Base-by-base conservation (phyloP, 768 basidiomycete genomes). In the Tylopilus vinaceipallidus region DNA sequence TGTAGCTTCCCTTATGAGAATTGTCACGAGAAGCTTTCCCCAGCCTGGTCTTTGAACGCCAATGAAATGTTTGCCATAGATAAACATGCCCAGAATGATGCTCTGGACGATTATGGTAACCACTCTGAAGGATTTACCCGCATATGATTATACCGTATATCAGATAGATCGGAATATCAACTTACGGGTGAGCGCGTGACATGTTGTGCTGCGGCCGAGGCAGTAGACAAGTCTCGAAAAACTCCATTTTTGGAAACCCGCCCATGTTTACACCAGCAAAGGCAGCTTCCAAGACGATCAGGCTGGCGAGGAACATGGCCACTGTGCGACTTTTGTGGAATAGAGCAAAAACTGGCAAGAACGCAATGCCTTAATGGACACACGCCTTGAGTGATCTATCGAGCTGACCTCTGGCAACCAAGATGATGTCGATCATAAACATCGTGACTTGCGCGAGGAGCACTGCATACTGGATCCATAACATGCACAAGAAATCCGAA, bases 1-100 rank as follows among this genome's bases (percentile, higher is more conserved):
- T 4, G 72, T 70, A 7, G 77, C 72, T 57, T 79, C 78, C 16
- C 71, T 70, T 56, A 75, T 64, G 13, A 79, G 62, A 38, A 78
- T 53, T 6, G 65, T 50, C 13, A 78, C 56, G 0, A 73, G 76
- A 1, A 71, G 67, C 41, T 73, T 68, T 23, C 72, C 73, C 73
- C 72, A 73, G 9, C 73, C 73, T 1, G 59, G 59, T 35, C 70
- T 70, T 47, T 3, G 70, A n/a, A n/a, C n/a, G n/a, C n/a, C 66
- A 17, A 55, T 20, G 2, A 68, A 43, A 53, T 73, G 73, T 50
- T 75, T 76, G 35, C 60, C 62, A 1, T 64, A 12, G 2, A 73
- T 73, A n/a, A n/a, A n/a, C 34, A 77, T 61, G n/a, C 50, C 56
- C 27, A 78, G 72, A 12, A 78, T 57, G 23, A 73, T 50, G 12